Base-by-base conservation (phyloP, 2,329 filamentous ascomycete genomes). In the Salinomyces thailandicus region DNA sequence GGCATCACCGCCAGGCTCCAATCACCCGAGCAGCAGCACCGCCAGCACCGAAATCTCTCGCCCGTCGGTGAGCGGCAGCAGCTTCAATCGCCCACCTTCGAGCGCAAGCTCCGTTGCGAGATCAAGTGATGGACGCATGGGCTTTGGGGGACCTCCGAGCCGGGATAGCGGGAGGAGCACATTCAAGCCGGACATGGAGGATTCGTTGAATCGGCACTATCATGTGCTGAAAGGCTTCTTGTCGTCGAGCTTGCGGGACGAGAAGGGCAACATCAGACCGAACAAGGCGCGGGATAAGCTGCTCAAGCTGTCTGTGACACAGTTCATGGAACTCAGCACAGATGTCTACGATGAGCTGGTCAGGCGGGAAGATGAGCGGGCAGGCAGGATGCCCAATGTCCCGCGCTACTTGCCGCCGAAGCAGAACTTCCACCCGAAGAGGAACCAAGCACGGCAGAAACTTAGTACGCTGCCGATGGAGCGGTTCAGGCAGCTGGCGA, bases 251-350 rank as follows among this genome's bases (percentile, higher is more conserved):
- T 72, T 77, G 38, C 79, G 79, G 53, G 82, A 93, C 59, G 83
- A 86, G 49, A 77, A 80, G 55, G 72, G 74, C 31, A 80, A 80
- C 44, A 73, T 77, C 33, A 80, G 79, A 35, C 79, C 85, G 18
- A 94, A 93, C 62, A 81, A 87, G 62, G 91, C 91, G 38, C 80
- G 87, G 54, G 91, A 96, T 62, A 98, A 98, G 69, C 72, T 96
- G 39, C 71, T 95, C 42, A 78, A 89, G 41, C 72, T 98, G 35
- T 94, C 87, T 1, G 71, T 81, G 1, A 85, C 93, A 18, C 91
- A 98, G 61, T 96, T 98, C 61, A 85, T 93, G 62, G 91, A 98
- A 64, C 73, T 98, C 44, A 95, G 87, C 62, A 96, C 89, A 39
- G 91, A 98, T 63, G 89, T 98, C 27, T 96, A 83, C 63, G 91